Evolutionary conservation across 1,139 yeast genomes (phyloP), one percentile per base, ranked within the genome.

Genomic region (Saccharomyces hybrid): DNA sequence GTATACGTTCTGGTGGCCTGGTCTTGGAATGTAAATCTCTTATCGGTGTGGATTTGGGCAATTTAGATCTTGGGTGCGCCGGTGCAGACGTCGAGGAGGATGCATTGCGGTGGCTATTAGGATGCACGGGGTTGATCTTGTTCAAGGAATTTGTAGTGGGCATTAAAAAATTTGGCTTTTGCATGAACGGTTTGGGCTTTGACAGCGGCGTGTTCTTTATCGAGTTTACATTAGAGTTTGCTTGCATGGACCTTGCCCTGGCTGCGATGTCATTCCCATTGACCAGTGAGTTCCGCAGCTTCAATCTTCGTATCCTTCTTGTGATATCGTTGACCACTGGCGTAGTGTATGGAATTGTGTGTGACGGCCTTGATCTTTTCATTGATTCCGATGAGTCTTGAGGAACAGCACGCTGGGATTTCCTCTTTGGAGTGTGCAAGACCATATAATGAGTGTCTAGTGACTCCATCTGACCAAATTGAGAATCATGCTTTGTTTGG

Each of bases 401-500:
- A 7, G 61, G 61, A n/a, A 49, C 52, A 32, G 50, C 31, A 27
- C 11, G 25, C 30, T 41, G 7, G 48, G 47, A 46, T 51, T 51
- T 56, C 14, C 57, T 57, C 53, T 55, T 55, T 16, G 59, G 56
- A 5, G 54, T 54, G 14, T 41, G 38, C 34, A 50, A 53, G 1
- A 69, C 63, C 2, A 71, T 65, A 51, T 69, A 70, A 56, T 70
- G 73, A 0, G 62, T 53, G 3, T 69, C 66, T 5, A 70, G 61
- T 0, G 72, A 66, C n/a, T 70, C 71, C 70, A 70, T 62, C 49
- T 58, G 61, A 23, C 62, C 57, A 56, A 70, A 69, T 52, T 63
- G 61, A 13, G 60, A 48, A 16, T 63, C 59, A 52, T 69, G 70
- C 2, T 57, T 53, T 1, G 57, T 28, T 47, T 64, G 54, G 47